Base-by-base conservation (phyloP, 2,329 filamentous ascomycete species). In the Thyridium curvatum region DNA sequence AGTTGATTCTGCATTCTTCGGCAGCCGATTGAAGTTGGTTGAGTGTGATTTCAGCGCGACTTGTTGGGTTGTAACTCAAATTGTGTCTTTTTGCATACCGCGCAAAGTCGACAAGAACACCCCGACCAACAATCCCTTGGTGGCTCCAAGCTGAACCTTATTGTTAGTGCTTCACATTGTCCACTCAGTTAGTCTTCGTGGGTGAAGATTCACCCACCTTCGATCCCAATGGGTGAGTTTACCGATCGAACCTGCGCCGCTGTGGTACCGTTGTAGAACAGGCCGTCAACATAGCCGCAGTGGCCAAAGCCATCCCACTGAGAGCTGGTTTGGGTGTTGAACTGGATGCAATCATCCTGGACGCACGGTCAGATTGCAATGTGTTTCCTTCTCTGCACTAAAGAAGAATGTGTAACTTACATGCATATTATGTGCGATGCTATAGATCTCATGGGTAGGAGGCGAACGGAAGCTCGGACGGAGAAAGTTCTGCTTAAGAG, bases 101-200 rank as follows among this genome's bases (percentile, higher is more conserved):
- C 18, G 40, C 46, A 13, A 46, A 69, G 53, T 71, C 68, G 15
- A 71, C 48, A 15, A 72, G 57, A n/a, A 72, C 60, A n/a, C 66
- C 67, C 4, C 68, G 62, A 21, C 66, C 66, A 34, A 66, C 59
- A 18, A 69, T 60, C 3, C 63, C 62, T 18, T 61, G 60, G 3
- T 55, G 55, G 9, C 55, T 56, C 55, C 53, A 61, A 28, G 56
- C 62, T 59, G 48, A 14, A 30, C 40, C 14, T 26, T 26, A 10
- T 26, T 26, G 21, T 26, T 10, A 26, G 21, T 26, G 6, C 21
- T 26, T 10, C n/a, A n/a, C n/a, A n/a, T n/a, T n/a, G n/a, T n/a
- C n/a, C n/a, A n/a, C n/a, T n/a, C n/a, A n/a, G 21, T 10, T 26
- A 10, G 6, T 10, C 6, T 26, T 6, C 6, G 10, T 26, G 21